Percentiles rank a stretch among this genome's conserved stretches.
phyloP scores from a whole-genome alignment of 139 green algal species.

The Chlorella sp. region DNA sequence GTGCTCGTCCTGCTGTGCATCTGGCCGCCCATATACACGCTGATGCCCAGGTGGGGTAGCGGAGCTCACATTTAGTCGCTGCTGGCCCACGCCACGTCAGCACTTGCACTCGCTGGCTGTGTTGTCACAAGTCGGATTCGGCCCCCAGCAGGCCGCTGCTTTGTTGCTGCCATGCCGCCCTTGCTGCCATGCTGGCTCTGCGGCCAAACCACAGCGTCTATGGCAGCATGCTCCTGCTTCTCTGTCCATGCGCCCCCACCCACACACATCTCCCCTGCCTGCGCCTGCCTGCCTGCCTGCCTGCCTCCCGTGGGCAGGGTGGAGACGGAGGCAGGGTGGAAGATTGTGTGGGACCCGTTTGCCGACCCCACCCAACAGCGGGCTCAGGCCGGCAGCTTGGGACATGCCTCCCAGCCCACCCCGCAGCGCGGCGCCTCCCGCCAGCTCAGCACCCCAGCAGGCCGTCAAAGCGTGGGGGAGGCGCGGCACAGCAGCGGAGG shows the following conservation, averaged over 20 bases:
- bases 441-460: not conserved
- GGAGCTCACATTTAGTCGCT: too few relatives aligned
- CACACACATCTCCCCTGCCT: not conserved
- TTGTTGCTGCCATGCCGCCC: not conserved
- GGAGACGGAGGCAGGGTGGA: slow-evolving; percentile 34
- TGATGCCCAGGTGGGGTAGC: slow-evolving; percentile 36
- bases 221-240: not conserved
- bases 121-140: too few relatives aligned
- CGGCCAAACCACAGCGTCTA: not conserved
- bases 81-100: too few relatives aligned
- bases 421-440: not conserved
- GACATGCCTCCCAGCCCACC: not conserved
- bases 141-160: not conserved
- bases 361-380: not conserved
- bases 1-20: slow-evolving; percentile 35
- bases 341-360: slow-evolving; percentile 18
- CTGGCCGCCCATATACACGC: slow-evolving; percentile 38
- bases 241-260: not conserved
- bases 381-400: not conserved
- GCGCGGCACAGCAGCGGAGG: too few relatives aligned
- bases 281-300: not conserved
- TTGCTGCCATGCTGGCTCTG: not conserved
- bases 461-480: too few relatives aligned
- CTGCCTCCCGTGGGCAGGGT: not conserved
- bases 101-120: too few relatives aligned